Evolutionary conservation across 139 green algal genomes (phyloP).

Genomic region (Chlamydomonas sphaeroides): DNA sequence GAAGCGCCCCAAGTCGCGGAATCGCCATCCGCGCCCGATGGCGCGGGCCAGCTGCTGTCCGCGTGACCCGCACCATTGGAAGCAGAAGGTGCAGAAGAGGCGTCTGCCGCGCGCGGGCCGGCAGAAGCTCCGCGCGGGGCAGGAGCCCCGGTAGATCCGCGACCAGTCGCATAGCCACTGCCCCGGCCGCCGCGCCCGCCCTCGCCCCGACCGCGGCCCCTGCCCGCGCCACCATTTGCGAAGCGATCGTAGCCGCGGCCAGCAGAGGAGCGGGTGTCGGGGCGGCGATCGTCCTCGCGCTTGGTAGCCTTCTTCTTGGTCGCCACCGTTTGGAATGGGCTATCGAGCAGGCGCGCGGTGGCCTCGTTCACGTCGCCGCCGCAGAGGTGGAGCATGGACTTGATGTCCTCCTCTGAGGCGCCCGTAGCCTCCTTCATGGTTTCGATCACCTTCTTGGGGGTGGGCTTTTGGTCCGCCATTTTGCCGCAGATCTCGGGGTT

Average conservation of each 20-base stretch:
- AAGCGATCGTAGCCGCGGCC: slow-evolving; percentile 39
- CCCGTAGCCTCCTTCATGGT: slow-evolving; percentile 55
- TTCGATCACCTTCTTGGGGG: slow-evolving; percentile 29
- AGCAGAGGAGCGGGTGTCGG: slow-evolving; percentile 3
- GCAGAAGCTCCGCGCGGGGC: slow-evolving; percentile 13
- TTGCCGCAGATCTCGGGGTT: too few species aligned
- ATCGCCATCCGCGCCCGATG: slow-evolving; percentile 6
- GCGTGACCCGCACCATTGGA: slow-evolving; percentile 14
- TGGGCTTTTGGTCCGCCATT: too few species aligned
- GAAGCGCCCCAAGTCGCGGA: neutral
- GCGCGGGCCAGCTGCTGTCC: slow-evolving; percentile 16
- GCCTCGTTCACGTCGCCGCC: slow-evolving; percentile 53
- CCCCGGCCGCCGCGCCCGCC: slow-evolving; percentile 38
- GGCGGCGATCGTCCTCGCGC: slow-evolving; percentile 17
- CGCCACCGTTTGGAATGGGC: slow-evolving; percentile 40
- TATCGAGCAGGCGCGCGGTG: slow-evolving; percentile 53
- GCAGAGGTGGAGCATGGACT: slow-evolving; percentile 50
- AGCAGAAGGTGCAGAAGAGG: neutral
- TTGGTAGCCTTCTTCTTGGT: slow-evolving; percentile 45
- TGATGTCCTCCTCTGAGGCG: slow-evolving; percentile 54
- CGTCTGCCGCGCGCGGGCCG: neutral
- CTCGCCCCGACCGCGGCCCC: slow-evolving; percentile 35
- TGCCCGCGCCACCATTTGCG: slow-evolving; percentile 17
- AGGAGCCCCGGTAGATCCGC: slow-evolving; percentile 20
- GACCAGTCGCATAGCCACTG: slow-evolving; percentile 27